Base-by-base conservation (phyloP, 2,329 filamentous ascomycete genomes). In the Aspergillus quadricinctus region DNA sequence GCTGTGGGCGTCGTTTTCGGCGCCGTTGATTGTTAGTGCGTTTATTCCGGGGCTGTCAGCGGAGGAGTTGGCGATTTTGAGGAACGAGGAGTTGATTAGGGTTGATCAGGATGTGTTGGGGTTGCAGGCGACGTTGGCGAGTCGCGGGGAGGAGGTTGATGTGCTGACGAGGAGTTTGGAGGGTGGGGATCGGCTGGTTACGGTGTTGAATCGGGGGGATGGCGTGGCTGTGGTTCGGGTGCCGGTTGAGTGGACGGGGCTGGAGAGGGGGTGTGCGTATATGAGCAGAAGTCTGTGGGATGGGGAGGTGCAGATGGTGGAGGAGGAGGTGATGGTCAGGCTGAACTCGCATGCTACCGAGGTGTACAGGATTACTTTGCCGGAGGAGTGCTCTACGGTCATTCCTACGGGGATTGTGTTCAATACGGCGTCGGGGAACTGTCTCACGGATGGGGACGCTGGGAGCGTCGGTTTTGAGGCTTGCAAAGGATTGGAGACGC, bases 1-100 rank as follows among this genome's bases (percentile, higher is more conserved):
- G 1, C 65, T 82, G n/a, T 82, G 80, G 80, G 76, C 77, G 0
- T 78, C 77, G 1, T 72, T 81, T 54, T 79, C 77, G 52, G 75
- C 74, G 10, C 79, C 79, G 1, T 58, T 83, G 14, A 73, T 82
- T 46, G 78, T 82, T 50, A 78, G 80, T 53, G 74, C 76, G 1
- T 72, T 75, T 57, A 71, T 79, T 7, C 72, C 75, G 1, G 69
- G 52, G 4, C 61, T 77, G 5, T 66, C 65, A 4, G 58, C 66
- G 4, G 69, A 71, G 3, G 73, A 74, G 11, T 53, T 77, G 7
- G 61, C 65, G 8, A 72, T 72, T 43, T 66, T 79, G 4, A 73
- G 67, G 3, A 79, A 79, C 56, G 65, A 68, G 53, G 72, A 75
- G 17, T 67, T 79, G 46, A 75, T 79, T 29, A 70, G 65, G 4